These are phyloP conservation scores for Metarhizium brunneum DNA, from an alignment of 2,329 filamentous ascomycete genomes.

Conservation along the genomic window DNA sequence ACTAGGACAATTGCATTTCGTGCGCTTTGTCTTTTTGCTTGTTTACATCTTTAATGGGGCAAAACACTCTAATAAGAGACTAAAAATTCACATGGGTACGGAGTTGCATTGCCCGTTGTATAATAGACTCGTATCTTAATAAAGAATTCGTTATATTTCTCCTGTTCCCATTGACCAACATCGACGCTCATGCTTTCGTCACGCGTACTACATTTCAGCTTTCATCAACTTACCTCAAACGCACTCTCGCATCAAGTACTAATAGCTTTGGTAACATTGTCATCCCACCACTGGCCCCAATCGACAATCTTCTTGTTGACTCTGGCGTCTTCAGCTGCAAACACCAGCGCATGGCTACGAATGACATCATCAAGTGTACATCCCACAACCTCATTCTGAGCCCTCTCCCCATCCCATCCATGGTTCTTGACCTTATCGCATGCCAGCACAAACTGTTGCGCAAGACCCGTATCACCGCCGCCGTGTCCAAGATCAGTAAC, in stretches of 20 bases:
- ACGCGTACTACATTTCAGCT: background rate
- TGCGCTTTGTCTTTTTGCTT: too few relatives aligned
- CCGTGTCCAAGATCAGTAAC: constrained; percentile 30
- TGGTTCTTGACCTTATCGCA: constrained; percentile 70
- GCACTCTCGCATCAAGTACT: background rate
- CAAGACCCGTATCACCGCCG: constrained; percentile 46
- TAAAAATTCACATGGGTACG: too few relatives aligned
- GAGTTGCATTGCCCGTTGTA: too few relatives aligned
- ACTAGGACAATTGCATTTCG: too few relatives aligned
- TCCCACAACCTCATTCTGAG: constrained; percentile 68
- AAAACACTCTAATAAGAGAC: too few relatives aligned
- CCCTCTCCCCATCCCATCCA: constrained; percentile 54
- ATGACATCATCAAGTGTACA: constrained; percentile 81
- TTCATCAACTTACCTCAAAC: background rate
- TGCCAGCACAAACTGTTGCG: constrained; percentile 73
- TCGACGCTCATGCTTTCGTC: background rate
- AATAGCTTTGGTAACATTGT: constrained; percentile 17
- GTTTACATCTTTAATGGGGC: too few relatives aligned
- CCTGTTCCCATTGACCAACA: too few relatives aligned
- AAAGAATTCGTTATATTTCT: too few relatives aligned
- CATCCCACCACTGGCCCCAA: constrained; percentile 69
- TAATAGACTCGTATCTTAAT: too few relatives aligned
- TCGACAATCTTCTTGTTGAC: constrained; percentile 58
- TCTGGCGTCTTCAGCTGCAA: constrained; percentile 85
- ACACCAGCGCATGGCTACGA: constrained; percentile 86